These are phyloP conservation scores for Lentinus brumalis DNA, from an alignment of 768 basidiomycete genomes.

Conservation along the genomic window DNA sequence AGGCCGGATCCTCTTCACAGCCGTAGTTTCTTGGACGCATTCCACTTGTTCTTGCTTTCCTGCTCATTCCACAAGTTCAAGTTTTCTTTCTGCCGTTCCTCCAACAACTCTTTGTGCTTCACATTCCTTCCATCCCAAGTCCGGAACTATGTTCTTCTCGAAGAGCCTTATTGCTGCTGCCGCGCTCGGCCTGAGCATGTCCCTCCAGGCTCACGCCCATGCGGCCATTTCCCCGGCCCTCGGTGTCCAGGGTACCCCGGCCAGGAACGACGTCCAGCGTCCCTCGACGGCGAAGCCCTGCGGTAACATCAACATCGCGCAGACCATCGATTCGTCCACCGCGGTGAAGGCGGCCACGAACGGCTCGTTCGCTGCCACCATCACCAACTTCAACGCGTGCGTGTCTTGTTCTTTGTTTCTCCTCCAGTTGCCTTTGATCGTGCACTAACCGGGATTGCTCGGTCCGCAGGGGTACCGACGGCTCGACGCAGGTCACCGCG, in stretches of 20 bases:
- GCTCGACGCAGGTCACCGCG: conserved; percentile 49
- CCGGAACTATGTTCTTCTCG: conserved; percentile 25
- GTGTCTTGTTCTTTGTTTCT: conserved; percentile 16
- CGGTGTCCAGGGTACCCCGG: conserved; percentile 29
- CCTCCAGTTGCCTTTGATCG: neutral
- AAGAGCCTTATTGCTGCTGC: conserved; percentile 30
- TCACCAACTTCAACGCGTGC: conserved; percentile 51
- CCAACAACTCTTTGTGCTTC: neutral
- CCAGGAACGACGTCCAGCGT: conserved; percentile 32
- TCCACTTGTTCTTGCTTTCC: neutral
- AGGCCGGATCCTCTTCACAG: conserved; percentile 25
- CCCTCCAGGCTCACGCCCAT: conserved; percentile 43
- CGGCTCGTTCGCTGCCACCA: conserved; percentile 43
- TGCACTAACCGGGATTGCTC: neutral
- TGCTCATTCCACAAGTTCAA: neutral
- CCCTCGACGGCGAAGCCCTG: conserved; percentile 38
- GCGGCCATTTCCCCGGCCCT: conserved; percentile 46
- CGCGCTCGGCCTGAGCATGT: conserved; percentile 35
- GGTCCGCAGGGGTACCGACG: conserved; percentile 42
- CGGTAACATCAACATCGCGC: conserved; percentile 45
- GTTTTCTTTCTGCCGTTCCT: neutral
- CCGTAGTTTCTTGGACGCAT: conserved; percentile 13
- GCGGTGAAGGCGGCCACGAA: conserved; percentile 31
- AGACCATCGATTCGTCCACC: conserved; percentile 40
- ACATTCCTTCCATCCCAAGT: neutral